phyloP scores from a whole-genome alignment of 192 early-diverging fungal species.

The Coemansia sp. region DNA sequence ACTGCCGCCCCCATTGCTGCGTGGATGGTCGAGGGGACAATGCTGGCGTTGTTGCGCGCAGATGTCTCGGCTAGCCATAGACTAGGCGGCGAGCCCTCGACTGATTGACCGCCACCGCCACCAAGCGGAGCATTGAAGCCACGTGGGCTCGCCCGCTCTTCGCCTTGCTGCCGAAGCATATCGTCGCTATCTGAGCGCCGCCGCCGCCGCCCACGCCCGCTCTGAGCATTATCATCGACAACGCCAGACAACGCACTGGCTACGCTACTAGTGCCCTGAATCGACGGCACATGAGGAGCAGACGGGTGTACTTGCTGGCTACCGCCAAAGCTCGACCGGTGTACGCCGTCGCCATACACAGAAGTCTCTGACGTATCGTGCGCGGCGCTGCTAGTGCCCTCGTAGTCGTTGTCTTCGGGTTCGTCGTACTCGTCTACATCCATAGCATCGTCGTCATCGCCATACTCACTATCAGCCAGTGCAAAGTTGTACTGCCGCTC shows the following conservation, averaged over 20 bases:
- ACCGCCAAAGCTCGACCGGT: neutral
- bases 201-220: constrained; percentile 31
- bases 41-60: constrained; percentile 10
- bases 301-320: neutral
- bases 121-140: constrained; percentile 20
- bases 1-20: constrained; percentile 46
- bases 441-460: constrained; percentile 49
- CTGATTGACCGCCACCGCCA: neutral
- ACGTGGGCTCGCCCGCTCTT: constrained; percentile 56
- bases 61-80: constrained; percentile 47
- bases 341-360: neutral
- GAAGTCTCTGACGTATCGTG: neutral
- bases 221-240: neutral
- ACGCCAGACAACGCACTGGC: neutral
- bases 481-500: constrained; percentile 38
- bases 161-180: constrained; percentile 45
- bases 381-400: constrained; percentile 6
- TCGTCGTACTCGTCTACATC: constrained; percentile 56
- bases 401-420: constrained; percentile 40
- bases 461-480: constrained; percentile 38
- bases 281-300: neutral
- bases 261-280: neutral
- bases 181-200: constrained; percentile 53
- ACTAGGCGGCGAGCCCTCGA: constrained; percentile 27
- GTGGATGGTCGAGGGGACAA: constrained; percentile 39